Conservation (phyloP, 305 asterid genomes). For the Fraxinus sp. region DNA sequence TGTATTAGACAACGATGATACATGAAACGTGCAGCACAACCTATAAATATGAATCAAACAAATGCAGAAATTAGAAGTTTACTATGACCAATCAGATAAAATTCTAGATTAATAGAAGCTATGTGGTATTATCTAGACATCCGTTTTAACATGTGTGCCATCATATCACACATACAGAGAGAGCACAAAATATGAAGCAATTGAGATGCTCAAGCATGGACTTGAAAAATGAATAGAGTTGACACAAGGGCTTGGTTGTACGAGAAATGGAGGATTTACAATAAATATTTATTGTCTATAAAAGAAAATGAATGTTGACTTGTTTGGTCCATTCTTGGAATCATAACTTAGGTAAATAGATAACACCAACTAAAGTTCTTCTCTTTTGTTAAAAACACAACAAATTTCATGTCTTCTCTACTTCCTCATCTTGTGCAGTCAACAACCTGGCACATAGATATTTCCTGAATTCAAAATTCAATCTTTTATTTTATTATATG, state of each 20-base stretch:
- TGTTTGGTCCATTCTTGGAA: not conserved
- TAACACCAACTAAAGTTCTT: not conserved
- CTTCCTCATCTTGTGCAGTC: not conserved
- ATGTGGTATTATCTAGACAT: not conserved
- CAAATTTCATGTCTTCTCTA: not conserved
- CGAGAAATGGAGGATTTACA: not conserved
- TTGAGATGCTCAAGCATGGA: not conserved
- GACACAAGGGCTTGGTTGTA: not conserved
- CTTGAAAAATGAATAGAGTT: not conserved
- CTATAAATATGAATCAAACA: not conserved
- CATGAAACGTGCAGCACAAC: slow-evolving; percentile 14
- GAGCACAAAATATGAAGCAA: not conserved
- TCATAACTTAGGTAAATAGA: not conserved
- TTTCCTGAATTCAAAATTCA: not conserved
- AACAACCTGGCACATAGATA: not conserved
- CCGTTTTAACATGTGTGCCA: not conserved
- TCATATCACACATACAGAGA: not conserved
- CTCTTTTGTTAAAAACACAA: not conserved
- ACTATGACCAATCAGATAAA: slow-evolving; percentile 8
- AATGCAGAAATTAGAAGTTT: slow-evolving; percentile 6
- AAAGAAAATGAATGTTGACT: not conserved
- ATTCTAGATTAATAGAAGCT: not conserved
- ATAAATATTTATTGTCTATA: not conserved
- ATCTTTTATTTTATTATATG: not conserved
- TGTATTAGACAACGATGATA: slow-evolving; percentile 20